Evolutionary conservation across 768 basidiomycete species (phyloP).

Genomic region (Boletus rufocinnamomeus): DNA sequence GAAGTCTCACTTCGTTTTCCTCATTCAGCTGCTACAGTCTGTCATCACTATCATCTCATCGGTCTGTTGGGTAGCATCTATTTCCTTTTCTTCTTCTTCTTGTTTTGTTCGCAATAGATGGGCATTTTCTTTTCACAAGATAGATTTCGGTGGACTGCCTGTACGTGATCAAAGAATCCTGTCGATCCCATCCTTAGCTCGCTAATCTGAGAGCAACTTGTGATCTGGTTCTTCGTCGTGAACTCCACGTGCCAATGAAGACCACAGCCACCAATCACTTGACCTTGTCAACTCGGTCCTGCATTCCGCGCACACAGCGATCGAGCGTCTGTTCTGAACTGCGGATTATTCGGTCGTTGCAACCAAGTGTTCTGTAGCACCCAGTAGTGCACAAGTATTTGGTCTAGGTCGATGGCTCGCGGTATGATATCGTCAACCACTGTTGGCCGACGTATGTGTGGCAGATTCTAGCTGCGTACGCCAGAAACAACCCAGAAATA

Average conservation of each 20-base stretch:
- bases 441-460: neutral
- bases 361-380: neutral
- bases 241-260: constrained; percentile 14
- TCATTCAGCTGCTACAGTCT: neutral
- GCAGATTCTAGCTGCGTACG: neutral
- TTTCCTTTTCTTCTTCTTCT: neutral
- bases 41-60: constrained; percentile 8
- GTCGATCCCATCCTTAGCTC: constrained; percentile 8
- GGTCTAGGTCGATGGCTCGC: neutral
- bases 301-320: neutral
- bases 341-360: neutral
- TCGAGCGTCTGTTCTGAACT: neutral
- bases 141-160: neutral
- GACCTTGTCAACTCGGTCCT: neutral
- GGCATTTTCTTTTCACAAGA: neutral
- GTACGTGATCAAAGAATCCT: neutral
- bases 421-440: neutral
- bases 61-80: constrained; percentile 3
- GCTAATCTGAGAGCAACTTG: neutral
- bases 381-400: neutral
- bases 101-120: constrained; percentile 12
- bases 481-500: neutral
- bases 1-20: neutral
- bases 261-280: neutral
- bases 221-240: neutral